Evolutionary conservation across 2,329 filamentous ascomycete genomes (phyloP).

Genomic region (Furcasterigmium sp.): DNA sequence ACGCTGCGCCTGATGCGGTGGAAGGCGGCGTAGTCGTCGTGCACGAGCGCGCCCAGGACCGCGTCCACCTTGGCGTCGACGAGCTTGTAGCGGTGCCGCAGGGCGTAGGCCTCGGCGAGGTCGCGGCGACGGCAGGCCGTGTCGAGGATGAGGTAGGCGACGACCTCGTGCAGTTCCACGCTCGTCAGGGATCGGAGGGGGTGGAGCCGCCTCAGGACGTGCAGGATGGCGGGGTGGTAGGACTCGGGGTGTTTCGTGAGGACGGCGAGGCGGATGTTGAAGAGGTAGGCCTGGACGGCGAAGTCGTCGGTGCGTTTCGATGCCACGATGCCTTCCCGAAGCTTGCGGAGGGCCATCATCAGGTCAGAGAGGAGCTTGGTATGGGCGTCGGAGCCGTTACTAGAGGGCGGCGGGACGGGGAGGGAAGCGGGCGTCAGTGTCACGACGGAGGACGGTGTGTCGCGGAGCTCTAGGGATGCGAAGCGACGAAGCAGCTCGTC

Average conservation of each 20-base stretch:
- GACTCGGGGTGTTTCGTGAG: slow-evolving; percentile 78
- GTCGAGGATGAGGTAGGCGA: slow-evolving; percentile 79
- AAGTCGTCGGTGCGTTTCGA: slow-evolving; percentile 73
- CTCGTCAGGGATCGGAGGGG: slow-evolving; percentile 60
- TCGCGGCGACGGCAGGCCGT: slow-evolving; percentile 79
- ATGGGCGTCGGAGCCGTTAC: slow-evolving; percentile 19
- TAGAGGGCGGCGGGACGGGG: neutral
- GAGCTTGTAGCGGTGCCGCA: slow-evolving; percentile 57
- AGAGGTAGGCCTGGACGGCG: slow-evolving; percentile 83
- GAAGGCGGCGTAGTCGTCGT: slow-evolving; percentile 80
- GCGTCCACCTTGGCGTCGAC: slow-evolving; percentile 63
- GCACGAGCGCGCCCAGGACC: slow-evolving; percentile 64
- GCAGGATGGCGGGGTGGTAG: slow-evolving; percentile 80
- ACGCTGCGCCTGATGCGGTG: slow-evolving; percentile 65
- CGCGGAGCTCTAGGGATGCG: slow-evolving; percentile 49
- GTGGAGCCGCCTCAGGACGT: slow-evolving; percentile 71
- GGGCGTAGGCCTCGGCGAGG: slow-evolving; percentile 64
- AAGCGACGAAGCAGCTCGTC: slow-evolving; percentile 73
- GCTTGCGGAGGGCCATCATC: slow-evolving; percentile 80
- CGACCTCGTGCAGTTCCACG: slow-evolving; percentile 73
- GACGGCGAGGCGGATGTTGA: slow-evolving; percentile 80
- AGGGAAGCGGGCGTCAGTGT: slow-evolving; percentile 48
- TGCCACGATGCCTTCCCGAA: slow-evolving; percentile 84
- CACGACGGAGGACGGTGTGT: slow-evolving; percentile 26
- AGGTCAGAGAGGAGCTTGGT: slow-evolving; percentile 67